These are phyloP conservation scores for Leavenworthia alabamica DNA, from an alignment of 345 rosid species.

Conservation along the genomic window DNA sequence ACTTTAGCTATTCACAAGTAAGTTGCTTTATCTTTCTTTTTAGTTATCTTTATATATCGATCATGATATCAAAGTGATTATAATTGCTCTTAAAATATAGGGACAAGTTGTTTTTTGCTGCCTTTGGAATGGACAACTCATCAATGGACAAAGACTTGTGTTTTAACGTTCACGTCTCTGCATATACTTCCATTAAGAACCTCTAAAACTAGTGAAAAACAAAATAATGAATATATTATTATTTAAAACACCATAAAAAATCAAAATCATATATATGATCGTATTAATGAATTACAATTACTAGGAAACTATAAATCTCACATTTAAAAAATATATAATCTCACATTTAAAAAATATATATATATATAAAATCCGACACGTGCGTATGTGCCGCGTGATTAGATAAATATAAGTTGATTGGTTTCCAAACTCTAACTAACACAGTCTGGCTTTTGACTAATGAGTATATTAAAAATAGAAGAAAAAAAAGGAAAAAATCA, in stretches of 20 bases:
- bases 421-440: too few relatives aligned
- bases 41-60: not conserved
- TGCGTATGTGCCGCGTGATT: too few relatives aligned
- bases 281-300: too few relatives aligned
- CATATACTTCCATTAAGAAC: constrained; percentile 42
- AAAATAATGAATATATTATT: not conserved
- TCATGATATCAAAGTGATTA: not conserved
- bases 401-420: too few relatives aligned
- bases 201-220: constrained; percentile 28
- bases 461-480: too few relatives aligned
- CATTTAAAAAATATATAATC: too few relatives aligned
- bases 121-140: constrained; percentile 48
- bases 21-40: constrained; percentile 3
- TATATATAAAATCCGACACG: too few relatives aligned
- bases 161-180: constrained; percentile 52
- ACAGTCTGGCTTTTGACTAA: too few relatives aligned
- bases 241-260: not conserved
- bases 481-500: not conserved
- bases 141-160: constrained; percentile 49
- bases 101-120: constrained; percentile 59
- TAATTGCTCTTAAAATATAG: constrained; percentile 32
- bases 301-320: too few relatives aligned
- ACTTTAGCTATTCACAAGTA: constrained; percentile 56
- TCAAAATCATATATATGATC: not conserved
- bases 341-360: too few relatives aligned